A percentile compares a stretch with the other conserved stretches of the same genome.
Conservation (phyloP, 2,329 filamentous ascomycete genomes). For the Ascocoryne sarcoides region DNA sequence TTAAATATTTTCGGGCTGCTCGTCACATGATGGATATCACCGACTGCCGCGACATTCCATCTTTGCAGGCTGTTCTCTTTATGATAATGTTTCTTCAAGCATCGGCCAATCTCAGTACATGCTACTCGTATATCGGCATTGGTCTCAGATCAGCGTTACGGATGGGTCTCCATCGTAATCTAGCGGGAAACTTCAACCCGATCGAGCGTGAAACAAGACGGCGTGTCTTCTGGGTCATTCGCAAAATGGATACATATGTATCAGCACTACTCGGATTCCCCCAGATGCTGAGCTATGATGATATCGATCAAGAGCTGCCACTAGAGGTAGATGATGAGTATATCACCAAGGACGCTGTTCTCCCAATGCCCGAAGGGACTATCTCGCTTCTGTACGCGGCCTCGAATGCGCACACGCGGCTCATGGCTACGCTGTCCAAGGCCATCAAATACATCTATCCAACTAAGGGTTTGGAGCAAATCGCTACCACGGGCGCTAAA, state of each 20-base stretch:
- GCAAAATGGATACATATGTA: conserved; percentile 64
- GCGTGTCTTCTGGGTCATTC: conserved; percentile 58
- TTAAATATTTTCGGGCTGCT: conserved; percentile 66
- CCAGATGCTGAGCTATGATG: conserved; percentile 52
- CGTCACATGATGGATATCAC: conserved; percentile 57
- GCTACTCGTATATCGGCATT: conserved; percentile 73
- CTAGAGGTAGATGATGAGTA: conserved; percentile 59
- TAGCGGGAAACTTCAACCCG: conserved; percentile 52
- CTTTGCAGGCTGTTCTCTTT: conserved; percentile 67
- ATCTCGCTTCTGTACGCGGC: conserved; percentile 51
- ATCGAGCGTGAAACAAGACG: conserved; percentile 56
- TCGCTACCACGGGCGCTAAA: conserved; percentile 28
- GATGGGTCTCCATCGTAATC: conserved; percentile 67
- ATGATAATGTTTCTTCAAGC: conserved; percentile 76
- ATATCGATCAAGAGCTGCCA: conserved; percentile 58
- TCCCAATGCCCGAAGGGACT: conserved; percentile 43
- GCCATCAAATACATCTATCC: conserved; percentile 60
- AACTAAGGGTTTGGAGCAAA: conserved; percentile 45
- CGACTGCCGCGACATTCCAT: conserved; percentile 64
- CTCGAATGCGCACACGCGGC: conserved; percentile 54
- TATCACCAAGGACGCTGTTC: conserved; percentile 50
- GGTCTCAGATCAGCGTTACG: conserved; percentile 67
- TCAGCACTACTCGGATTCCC: conserved; percentile 60
- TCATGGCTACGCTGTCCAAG: conserved; percentile 56
- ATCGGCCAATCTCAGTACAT: conserved; percentile 69